Conservation (phyloP, 495 filamentous ascomycete species). For the Cenococcum geophilum region DNA sequence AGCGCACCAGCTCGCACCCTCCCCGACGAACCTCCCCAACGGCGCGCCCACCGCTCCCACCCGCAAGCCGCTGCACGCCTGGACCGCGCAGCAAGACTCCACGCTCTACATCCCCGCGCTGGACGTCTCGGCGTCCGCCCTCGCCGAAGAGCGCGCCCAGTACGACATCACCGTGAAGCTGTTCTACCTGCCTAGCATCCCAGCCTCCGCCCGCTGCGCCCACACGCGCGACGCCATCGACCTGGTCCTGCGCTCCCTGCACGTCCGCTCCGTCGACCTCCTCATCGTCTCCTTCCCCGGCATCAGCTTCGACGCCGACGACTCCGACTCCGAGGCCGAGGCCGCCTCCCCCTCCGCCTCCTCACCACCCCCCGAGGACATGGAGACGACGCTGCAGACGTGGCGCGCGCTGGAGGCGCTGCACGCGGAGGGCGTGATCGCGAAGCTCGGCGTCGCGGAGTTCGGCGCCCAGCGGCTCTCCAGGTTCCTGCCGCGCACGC, state of each 20-base stretch:
- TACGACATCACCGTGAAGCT: slow-evolving; percentile 94
- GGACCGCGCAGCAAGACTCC: slow-evolving; percentile 58
- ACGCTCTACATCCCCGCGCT: slow-evolving; percentile 70
- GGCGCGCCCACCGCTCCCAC: slow-evolving; percentile 35
- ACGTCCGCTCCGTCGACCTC: slow-evolving; percentile 70
- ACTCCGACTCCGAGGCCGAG: slow-evolving; percentile 56
- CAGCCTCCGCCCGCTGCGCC: slow-evolving; percentile 51
- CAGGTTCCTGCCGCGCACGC: slow-evolving; percentile 58
- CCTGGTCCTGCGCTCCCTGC: slow-evolving; percentile 71
- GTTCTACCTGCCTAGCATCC: slow-evolving; percentile 75
- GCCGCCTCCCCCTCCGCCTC: slow-evolving; percentile 33
- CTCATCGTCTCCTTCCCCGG: slow-evolving; percentile 90
- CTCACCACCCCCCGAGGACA: slow-evolving; percentile 48
- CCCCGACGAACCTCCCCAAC: slow-evolving; percentile 15
- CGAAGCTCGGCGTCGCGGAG: slow-evolving; percentile 77
- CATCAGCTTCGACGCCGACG: slow-evolving; percentile 88
- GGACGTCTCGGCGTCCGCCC: slow-evolving; percentile 60
- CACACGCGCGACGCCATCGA: slow-evolving; percentile 72
- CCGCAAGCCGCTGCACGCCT: slow-evolving; percentile 43
- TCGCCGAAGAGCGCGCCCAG: slow-evolving; percentile 69
- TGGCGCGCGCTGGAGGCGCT: slow-evolving; percentile 70
- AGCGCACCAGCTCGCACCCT: slow-evolving; percentile 36
- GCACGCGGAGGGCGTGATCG: slow-evolving; percentile 62
- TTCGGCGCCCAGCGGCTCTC: slow-evolving; percentile 77
- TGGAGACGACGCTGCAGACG: slow-evolving; percentile 58